These are phyloP conservation scores for Rhododendron simsii DNA, from an alignment of 148 eudicot species.

Conservation along the genomic window DNA sequence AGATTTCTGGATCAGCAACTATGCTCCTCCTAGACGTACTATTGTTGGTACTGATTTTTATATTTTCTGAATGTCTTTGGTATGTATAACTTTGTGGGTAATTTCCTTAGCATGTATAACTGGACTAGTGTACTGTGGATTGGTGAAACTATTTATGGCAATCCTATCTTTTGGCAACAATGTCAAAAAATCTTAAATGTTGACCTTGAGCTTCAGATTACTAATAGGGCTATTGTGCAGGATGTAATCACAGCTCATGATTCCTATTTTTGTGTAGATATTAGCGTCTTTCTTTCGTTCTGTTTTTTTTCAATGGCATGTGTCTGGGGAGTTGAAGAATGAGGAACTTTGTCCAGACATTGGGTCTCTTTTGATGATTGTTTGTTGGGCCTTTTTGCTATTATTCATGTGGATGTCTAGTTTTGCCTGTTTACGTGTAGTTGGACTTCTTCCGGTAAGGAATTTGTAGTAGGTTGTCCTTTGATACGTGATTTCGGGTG, in stretches of 20 bases:
- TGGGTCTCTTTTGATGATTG: conserved; percentile 1
- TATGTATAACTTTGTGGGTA: neutral
- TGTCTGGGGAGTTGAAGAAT: neutral
- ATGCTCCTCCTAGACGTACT: neutral
- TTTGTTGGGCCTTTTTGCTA: neutral
- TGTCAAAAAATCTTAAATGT: neutral
- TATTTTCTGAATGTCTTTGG: neutral
- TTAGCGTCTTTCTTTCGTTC: neutral
- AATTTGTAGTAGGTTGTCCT: neutral
- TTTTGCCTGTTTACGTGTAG: neutral
- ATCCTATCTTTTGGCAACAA: neutral
- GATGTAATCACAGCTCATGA: neutral
- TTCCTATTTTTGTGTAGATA: neutral
- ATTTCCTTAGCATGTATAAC: neutral
- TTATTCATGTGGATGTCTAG: neutral
- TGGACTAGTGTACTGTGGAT: neutral
- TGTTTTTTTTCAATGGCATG: neutral
- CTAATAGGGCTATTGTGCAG: neutral
- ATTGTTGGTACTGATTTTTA: neutral
- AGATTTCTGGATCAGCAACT: neutral
- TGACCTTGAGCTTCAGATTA: neutral
- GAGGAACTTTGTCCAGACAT: neutral
- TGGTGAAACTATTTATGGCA: neutral
- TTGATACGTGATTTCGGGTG: neutral
- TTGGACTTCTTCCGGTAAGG: neutral